phyloP scores from a whole-genome alignment of 176 grass and related monocot species.

The Eleusine indica region DNA sequence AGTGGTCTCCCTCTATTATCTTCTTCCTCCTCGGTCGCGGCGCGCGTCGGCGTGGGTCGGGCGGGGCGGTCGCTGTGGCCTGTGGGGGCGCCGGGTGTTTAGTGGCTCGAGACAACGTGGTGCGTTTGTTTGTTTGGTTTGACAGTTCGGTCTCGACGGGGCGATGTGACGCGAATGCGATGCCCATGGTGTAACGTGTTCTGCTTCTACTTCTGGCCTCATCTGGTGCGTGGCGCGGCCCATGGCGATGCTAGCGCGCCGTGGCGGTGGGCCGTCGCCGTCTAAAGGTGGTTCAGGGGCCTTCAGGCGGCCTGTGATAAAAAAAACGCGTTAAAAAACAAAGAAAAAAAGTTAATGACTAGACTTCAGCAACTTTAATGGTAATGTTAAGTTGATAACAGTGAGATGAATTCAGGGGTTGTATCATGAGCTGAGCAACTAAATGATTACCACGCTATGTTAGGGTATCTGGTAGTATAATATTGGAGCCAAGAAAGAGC shows the following conservation, averaged over 20 bases:
- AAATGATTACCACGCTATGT: too few species aligned
- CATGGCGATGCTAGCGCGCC: background rate
- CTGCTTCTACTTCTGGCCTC: background rate
- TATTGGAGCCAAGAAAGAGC: too few species aligned
- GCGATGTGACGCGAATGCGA: background rate
- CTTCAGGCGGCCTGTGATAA: too few species aligned
- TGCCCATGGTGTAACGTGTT: slow-evolving; percentile 21
- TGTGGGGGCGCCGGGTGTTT: background rate
- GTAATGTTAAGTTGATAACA: too few species aligned
- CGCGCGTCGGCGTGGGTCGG: slow-evolving; percentile 22
- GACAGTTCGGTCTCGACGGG: slow-evolving; percentile 11
- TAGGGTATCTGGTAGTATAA: too few species aligned
- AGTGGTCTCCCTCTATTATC: background rate
- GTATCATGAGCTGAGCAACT: too few species aligned
- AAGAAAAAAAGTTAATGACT: too few species aligned
- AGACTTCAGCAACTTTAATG: too few species aligned
- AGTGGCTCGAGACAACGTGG: slow-evolving; percentile 12
- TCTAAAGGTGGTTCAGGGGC: background rate
- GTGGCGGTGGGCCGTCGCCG: background rate
- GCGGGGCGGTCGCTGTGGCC: background rate
- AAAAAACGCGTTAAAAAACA: too few species aligned
- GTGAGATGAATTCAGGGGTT: too few species aligned
- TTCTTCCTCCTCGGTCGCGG: background rate
- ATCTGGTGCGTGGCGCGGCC: background rate
- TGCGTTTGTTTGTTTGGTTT: background rate